A percentile compares a stretch with the other conserved stretches of the same genome.
Conservation (phyloP, 2,329 filamentous ascomycete genomes). For the Penicillium frequentans region DNA sequence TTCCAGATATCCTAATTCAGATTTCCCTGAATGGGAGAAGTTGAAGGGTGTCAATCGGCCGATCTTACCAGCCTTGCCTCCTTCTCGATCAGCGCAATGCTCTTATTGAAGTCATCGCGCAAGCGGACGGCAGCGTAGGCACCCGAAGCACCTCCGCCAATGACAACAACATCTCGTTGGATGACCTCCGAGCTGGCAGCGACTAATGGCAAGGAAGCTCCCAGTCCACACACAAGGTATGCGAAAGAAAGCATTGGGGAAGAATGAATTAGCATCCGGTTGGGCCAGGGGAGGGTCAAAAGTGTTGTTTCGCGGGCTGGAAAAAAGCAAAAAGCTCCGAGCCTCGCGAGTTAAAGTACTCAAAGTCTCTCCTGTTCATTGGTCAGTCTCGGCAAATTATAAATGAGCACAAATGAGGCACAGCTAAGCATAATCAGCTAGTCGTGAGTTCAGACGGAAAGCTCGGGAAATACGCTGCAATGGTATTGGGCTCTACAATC, state of each 20-base stretch:
- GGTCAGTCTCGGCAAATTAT: not conserved
- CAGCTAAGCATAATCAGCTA: not conserved
- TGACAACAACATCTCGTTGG: slow-evolving; percentile 21
- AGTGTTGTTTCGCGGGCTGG: not conserved
- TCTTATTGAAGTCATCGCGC: slow-evolving; percentile 21
- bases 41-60: not conserved
- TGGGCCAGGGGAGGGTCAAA: not conserved
- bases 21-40: not conserved
- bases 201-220: not conserved
- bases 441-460: not conserved
- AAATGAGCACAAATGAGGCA: not conserved
- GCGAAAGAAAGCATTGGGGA: not conserved
- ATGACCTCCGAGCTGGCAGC: slow-evolving; percentile 9
- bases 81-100: slow-evolving; percentile 23
- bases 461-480: too few relatives aligned
- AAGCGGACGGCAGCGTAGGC: slow-evolving; percentile 26
- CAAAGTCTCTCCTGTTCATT: not conserved
- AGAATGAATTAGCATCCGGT: not conserved
- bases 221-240: not conserved
- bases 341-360: not conserved
- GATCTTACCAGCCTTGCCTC: slow-evolving; percentile 16
- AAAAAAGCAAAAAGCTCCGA: not conserved
- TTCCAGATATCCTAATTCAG: not conserved
- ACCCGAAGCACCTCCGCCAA: slow-evolving; percentile 25
- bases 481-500: too few relatives aligned